A percentile compares a stretch with the other conserved stretches of the same genome.
Evolutionary conservation across 192 early-diverging fungal genomes (phyloP).

Genomic region (Linnemannia elongata): DNA sequence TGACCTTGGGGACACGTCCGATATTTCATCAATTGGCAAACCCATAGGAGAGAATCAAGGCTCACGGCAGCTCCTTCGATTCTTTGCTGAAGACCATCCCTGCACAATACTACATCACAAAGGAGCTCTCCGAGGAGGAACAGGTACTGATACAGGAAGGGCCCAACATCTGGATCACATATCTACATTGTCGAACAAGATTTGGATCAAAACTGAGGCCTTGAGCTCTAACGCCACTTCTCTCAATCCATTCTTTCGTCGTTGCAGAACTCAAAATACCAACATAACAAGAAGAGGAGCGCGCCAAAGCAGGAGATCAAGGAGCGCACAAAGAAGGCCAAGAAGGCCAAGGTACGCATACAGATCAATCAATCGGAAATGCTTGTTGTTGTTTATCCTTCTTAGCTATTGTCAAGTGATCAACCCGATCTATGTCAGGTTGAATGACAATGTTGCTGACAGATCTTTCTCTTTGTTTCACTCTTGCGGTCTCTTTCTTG

Average conservation of each 20-base stretch:
- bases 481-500: neutral
- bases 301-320: slow-evolving; percentile 85
- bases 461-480: neutral
- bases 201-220: neutral
- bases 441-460: slow-evolving; percentile 19
- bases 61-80: slow-evolving; percentile 79
- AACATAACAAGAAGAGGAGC: slow-evolving; percentile 88
- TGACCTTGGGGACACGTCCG: neutral
- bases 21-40: neutral
- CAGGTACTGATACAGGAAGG: slow-evolving; percentile 31
- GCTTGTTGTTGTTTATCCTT: neutral
- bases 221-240: neutral
- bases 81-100: slow-evolving; percentile 86
- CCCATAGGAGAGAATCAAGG: slow-evolving; percentile 70
- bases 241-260: neutral
- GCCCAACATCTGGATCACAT: neutral
- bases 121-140: slow-evolving; percentile 68
- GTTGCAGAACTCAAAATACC: slow-evolving; percentile 64
- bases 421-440: neutral
- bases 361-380: slow-evolving; percentile 23
- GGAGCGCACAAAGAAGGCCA: slow-evolving; percentile 85
- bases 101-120: slow-evolving; percentile 83
- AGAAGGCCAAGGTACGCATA: slow-evolving; percentile 80
- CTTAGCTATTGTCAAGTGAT: neutral
- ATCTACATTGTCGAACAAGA: neutral